phyloP scores from a whole-genome alignment of 805 yeast species.

The Zygotorulaspora chibaensis region DNA sequence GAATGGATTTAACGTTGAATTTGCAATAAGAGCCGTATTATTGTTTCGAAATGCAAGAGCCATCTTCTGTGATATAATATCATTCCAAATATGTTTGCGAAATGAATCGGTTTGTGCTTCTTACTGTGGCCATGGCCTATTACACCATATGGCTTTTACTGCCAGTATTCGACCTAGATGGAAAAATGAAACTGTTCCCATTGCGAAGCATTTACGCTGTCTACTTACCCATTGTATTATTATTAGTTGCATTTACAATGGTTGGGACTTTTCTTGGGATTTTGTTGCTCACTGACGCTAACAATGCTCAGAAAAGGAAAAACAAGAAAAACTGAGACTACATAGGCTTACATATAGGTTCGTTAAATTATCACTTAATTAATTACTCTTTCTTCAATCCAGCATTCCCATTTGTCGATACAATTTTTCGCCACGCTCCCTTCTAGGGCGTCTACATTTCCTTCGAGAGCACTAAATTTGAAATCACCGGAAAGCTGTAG shows the following conservation, averaged over 20 bases:
- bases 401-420: slow-evolving; percentile 59
- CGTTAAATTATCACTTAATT: slow-evolving; percentile 35
- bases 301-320: not conserved
- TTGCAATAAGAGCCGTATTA: not conserved
- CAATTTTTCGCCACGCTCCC: slow-evolving; percentile 67
- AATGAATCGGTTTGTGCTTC: slow-evolving; percentile 27
- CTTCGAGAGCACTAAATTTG: slow-evolving; percentile 65
- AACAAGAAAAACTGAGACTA: not conserved
- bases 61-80: too few relatives aligned
- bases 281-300: slow-evolving; percentile 13
- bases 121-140: slow-evolving; percentile 22
- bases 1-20: too few relatives aligned
- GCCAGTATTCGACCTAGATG: slow-evolving; percentile 31
- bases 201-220: slow-evolving; percentile 31
- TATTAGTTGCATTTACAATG: slow-evolving; percentile 25
- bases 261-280: slow-evolving; percentile 30
- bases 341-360: not conserved
- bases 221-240: slow-evolving; percentile 28
- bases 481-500: slow-evolving; percentile 39
- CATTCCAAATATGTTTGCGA: not conserved
- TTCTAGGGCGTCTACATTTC: slow-evolving; percentile 60
- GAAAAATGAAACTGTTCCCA: slow-evolving; percentile 23
- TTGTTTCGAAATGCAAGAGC: not conserved
- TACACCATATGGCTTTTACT: slow-evolving; percentile 31
- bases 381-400: slow-evolving; percentile 74